Conservation (phyloP, 495 filamentous ascomycete genomes). For the Aspergillus ostianus region DNA sequence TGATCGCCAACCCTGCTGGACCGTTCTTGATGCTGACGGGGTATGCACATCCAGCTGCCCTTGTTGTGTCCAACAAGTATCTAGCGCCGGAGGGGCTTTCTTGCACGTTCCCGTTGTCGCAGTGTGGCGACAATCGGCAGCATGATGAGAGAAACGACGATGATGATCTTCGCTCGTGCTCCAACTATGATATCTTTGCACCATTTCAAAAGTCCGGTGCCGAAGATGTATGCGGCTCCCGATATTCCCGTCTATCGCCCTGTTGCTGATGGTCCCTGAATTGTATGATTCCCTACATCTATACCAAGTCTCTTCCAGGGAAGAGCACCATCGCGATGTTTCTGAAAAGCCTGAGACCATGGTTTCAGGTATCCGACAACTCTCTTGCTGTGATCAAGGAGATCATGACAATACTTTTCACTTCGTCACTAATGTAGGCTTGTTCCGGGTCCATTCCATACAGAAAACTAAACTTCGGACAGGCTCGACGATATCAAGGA, state of each 20-base stretch:
- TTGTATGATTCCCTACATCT: not conserved
- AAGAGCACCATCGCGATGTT: constrained; percentile 2
- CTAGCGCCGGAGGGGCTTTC: not conserved
- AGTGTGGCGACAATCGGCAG: not conserved
- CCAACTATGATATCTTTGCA: not conserved
- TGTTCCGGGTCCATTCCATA: not conserved
- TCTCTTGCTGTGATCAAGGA: not conserved
- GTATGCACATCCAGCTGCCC: not conserved
- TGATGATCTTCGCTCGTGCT: too few relatives aligned
- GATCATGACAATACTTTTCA: not conserved
- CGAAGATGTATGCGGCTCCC: constrained; percentile 1
- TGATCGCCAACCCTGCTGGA: not conserved
- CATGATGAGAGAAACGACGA: not conserved
- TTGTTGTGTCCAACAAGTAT: not conserved
- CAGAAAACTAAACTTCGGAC: not conserved
- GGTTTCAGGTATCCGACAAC: not conserved
- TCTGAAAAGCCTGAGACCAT: not conserved
- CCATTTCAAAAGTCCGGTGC: not conserved
- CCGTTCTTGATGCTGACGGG: not conserved
- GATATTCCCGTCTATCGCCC: not conserved
- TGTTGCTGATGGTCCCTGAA: not conserved
- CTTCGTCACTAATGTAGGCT: not conserved
- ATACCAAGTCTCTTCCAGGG: not conserved
- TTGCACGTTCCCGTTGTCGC: not conserved
- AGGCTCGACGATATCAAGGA: constrained; percentile 52